These are phyloP conservation scores for Phtheirospermum japonicum DNA, from an alignment of 257 asterid species.

Conservation along the genomic window DNA sequence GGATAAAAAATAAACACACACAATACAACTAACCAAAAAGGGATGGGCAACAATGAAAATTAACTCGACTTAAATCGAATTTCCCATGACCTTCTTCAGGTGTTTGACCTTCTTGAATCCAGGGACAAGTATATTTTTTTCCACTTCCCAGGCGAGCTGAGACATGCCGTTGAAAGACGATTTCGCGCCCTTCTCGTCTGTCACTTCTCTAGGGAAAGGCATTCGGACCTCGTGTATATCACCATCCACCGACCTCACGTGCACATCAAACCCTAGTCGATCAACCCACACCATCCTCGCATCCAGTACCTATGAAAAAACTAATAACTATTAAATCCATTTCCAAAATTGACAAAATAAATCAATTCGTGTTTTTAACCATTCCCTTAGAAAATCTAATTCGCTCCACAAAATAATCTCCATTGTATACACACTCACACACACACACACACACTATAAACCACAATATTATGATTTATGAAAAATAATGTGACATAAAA, in stretches of 20 bases:
- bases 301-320: conserved; percentile 66
- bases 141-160: conserved; percentile 96
- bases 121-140: conserved; percentile 56
- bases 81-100: conserved; percentile 49
- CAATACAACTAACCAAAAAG: no score
- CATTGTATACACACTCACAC: no score
- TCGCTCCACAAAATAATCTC: no score
- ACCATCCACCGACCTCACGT: conserved; percentile 46
- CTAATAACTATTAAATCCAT: conserved; percentile 14
- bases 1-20: no score
- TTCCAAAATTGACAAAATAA: no score
- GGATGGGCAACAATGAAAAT: conserved; percentile 1
- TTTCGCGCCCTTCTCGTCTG: conserved; percentile 90
- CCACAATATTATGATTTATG: no score
- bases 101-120: conserved; percentile 67
- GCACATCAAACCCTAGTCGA: conserved; percentile 74
- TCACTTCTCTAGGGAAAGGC: conserved; percentile 89
- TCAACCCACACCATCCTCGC: conserved; percentile 94
- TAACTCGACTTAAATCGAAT: conserved; percentile 24
- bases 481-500: neutral
- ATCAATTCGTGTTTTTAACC: no score
- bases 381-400: no score
- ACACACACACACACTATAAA: no score
- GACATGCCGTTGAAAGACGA: conserved; percentile 95
- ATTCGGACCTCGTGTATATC: conserved; percentile 76